These are phyloP conservation scores for Penicillium lividum DNA, from an alignment of 495 filamentous ascomycete species.

Conservation along the genomic window DNA sequence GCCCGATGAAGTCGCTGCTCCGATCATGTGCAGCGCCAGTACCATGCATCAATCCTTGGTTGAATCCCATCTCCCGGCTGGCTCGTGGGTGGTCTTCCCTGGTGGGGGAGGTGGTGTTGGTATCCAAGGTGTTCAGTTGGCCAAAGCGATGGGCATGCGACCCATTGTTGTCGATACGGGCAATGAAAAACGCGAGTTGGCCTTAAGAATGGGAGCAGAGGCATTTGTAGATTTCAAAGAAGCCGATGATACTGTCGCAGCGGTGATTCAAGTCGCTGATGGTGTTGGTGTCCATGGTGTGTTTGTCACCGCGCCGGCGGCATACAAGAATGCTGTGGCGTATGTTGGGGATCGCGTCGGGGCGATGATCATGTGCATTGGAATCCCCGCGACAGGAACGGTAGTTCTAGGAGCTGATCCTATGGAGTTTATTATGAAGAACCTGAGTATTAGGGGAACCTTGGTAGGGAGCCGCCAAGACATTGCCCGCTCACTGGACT, in stretches of 20 bases:
- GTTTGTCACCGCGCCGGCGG: constrained; percentile 50
- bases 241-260: constrained; percentile 33
- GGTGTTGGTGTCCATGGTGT: constrained; percentile 53
- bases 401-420: constrained; percentile 44
- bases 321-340: constrained; percentile 40
- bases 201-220: constrained; percentile 51
- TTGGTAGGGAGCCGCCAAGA: constrained; percentile 50
- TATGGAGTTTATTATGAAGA: constrained; percentile 42
- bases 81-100: constrained; percentile 60
- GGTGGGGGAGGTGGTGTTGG: constrained; percentile 62
- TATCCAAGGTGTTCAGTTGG: constrained; percentile 62
- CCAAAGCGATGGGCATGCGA: constrained; percentile 54
- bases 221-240: constrained; percentile 52
- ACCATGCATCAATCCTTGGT: constrained; percentile 56
- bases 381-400: constrained; percentile 31
- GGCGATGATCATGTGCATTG: constrained; percentile 50
- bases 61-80: constrained; percentile 55
- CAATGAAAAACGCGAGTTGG: constrained; percentile 38
- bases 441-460: constrained; percentile 48
- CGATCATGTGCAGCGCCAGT: constrained; percentile 60
- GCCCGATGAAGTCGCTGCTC: constrained; percentile 59
- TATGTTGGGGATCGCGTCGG: constrained; percentile 45
- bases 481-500: constrained; percentile 45
- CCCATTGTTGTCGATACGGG: constrained; percentile 55
- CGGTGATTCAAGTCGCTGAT: constrained; percentile 43